phyloP scores from a whole-genome alignment of 495 filamentous ascomycete genomes.

The Talaromyces adpressus region DNA sequence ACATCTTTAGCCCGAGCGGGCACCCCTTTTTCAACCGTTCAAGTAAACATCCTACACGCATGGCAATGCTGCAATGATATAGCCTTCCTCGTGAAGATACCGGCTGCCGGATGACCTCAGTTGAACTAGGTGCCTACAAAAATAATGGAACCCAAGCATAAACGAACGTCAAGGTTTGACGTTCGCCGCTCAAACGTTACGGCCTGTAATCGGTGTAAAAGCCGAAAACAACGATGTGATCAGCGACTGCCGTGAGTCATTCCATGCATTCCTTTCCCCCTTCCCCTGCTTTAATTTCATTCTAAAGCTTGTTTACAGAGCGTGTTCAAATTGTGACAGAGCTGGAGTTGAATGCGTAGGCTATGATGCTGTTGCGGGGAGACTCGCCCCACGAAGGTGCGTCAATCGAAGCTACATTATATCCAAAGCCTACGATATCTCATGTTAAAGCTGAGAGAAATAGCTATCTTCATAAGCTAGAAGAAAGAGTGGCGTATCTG shows the following conservation, averaged over 20 bases:
- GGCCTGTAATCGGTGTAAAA: neutral
- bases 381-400: neutral
- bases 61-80: too few relatives aligned
- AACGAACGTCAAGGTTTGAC: neutral
- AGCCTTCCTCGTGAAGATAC: too few relatives aligned
- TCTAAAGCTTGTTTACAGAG: neutral
- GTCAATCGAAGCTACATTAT: neutral
- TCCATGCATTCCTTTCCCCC: neutral
- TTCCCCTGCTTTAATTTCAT: neutral
- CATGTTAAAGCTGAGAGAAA: neutral
- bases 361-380: neutral
- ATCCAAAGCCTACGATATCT: neutral
- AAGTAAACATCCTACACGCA: too few relatives aligned
- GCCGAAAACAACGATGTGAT: neutral
- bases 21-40: too few relatives aligned
- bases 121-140: neutral
- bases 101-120: too few relatives aligned
- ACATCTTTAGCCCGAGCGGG: too few relatives aligned
- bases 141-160: neutral
- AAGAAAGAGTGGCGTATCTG: neutral
- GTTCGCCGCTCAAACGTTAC: neutral
- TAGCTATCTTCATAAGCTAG: neutral
- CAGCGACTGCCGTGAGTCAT: neutral
- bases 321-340: neutral
- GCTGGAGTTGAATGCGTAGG: neutral